Percentiles rank a stretch among this genome's conserved stretches.
Conservation (phyloP, 805 yeast genomes). For the Lipomyces chichibuensis region DNA sequence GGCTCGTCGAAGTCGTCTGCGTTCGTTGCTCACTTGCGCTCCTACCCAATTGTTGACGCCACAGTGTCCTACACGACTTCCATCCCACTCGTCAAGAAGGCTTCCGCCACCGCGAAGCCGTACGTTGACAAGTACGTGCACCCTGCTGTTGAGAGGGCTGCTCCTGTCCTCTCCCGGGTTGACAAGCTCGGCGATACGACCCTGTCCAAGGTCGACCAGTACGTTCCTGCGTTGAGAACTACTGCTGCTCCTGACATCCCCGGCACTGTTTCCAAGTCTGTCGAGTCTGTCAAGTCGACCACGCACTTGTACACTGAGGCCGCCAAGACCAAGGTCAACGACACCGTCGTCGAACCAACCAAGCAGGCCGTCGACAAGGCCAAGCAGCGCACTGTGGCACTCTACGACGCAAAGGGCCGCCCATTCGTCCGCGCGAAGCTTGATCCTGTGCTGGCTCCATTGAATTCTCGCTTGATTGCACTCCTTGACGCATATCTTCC, state of each 20-base stretch:
- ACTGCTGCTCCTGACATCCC: slow-evolving; percentile 58
- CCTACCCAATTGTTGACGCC: slow-evolving; percentile 32
- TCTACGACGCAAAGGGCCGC: slow-evolving; percentile 63
- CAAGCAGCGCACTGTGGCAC: slow-evolving; percentile 53
- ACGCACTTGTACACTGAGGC: slow-evolving; percentile 44
- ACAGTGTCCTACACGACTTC: slow-evolving; percentile 32
- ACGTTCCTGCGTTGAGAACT: slow-evolving; percentile 63
- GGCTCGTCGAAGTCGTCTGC: slow-evolving; percentile 21
- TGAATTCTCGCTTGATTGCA: slow-evolving; percentile 58
- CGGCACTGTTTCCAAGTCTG: slow-evolving; percentile 48
- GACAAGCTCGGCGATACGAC: slow-evolving; percentile 60
- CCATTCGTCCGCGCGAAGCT: slow-evolving; percentile 63
- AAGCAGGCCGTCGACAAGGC: slow-evolving; percentile 50
- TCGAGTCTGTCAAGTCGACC: slow-evolving; percentile 44
- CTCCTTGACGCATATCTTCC: slow-evolving; percentile 54
- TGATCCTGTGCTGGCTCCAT: slow-evolving; percentile 65
- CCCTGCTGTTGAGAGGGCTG: slow-evolving; percentile 47
- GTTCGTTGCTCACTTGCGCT: slow-evolving; percentile 27
- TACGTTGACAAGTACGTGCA: slow-evolving; percentile 37
- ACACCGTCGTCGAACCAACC: slow-evolving; percentile 56
- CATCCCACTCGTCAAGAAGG: slow-evolving; percentile 29
- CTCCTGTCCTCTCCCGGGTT: slow-evolving; percentile 52
- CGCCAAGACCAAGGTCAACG: slow-evolving; percentile 43
- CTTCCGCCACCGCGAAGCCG: slow-evolving; percentile 32
- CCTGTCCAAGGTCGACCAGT: slow-evolving; percentile 60